These are phyloP conservation scores for Suhomyces maxii DNA, from an alignment of 1,139 yeast species.

Conservation along the genomic window DNA sequence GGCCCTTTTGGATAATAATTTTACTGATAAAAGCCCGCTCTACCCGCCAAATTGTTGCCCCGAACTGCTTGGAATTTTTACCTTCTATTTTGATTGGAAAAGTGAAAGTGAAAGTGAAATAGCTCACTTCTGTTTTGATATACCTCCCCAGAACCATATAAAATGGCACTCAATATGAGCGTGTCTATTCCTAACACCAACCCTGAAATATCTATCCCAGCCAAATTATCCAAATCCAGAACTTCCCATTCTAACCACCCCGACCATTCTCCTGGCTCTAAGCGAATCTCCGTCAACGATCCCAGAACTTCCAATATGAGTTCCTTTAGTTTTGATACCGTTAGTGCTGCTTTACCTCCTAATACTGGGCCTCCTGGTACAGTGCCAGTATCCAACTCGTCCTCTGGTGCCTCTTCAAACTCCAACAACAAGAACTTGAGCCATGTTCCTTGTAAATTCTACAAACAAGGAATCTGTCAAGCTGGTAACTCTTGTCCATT, in stretches of 20 bases:
- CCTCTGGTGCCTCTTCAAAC: conserved; percentile 7
- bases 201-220: background rate
- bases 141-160: background rate
- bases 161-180: conserved; percentile 1
- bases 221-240: conserved; percentile 2
- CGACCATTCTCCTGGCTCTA: conserved; percentile 3
- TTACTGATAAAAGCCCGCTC: too few species aligned
- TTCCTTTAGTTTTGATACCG: conserved; percentile 2
- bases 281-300: conserved; percentile 2
- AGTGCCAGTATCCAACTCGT: conserved; percentile 20
- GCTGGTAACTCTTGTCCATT: conserved; percentile 93
- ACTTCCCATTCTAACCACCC: background rate
- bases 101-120: too few species aligned
- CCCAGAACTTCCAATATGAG: conserved; percentile 5
- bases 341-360: conserved; percentile 26
- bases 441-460: conserved; percentile 96
- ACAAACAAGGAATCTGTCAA: conserved; percentile 86
- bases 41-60: too few species aligned
- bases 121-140: background rate
- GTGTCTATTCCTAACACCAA: conserved; percentile 2
- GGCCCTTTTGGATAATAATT: too few species aligned
- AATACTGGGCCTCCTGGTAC: conserved; percentile 47
- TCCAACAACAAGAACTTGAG: conserved; percentile 51
- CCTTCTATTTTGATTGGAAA: too few species aligned
- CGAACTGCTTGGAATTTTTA: too few species aligned